Evolutionary conservation across 345 rosid genomes (phyloP), one percentile per base, ranked within the genome.

Genomic region (Aquilaria yunnanensis): DNA sequence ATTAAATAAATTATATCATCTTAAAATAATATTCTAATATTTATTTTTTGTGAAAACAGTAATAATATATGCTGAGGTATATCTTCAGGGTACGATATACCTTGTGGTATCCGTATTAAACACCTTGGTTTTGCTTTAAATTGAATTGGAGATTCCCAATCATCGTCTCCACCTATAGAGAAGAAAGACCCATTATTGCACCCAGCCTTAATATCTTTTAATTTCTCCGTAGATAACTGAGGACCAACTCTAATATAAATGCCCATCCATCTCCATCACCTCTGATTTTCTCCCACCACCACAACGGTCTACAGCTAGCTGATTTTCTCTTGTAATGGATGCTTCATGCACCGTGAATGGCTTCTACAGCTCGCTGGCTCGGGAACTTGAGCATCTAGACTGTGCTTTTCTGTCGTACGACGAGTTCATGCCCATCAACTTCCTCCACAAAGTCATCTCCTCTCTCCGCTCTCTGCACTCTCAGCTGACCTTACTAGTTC

Each of bases 121-220:
- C 23, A 23, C 23, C 23, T 23, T 23, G 23, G 23, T 23, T 23
- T 23, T 23, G 23, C 23, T 23, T 23, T 23, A 23, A 23, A 23
- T 23, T 23, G 23, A 23, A 23, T 23, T 23, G 60, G 16, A 72
- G 80, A 78, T 78, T 80, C 85, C 75, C 75, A 76, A 80, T 80
- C 81, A 84, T 81, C 81, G 61, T 74, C 77, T 75, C 89, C 85
- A 73, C 84, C 12, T 75, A 55, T 54, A 68, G 76, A 23, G 23
- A 23, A 23, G 80, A 75, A 73, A 73, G 81, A 84, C 60, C 67
- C 82, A 84, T 84, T 32, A 84, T 84, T 77, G 74, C 86, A 70
- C 75, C 78, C 81, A 80, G 60, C 81, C 57, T 65, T 61, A 14
- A 12, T 23, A 23, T 23, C 23, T 23, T 11, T 52, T 69, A 56